Evolutionary conservation across 768 basidiomycete species (phyloP), one percentile per base, ranked within the genome.

Genomic region (Lenzites betulinus): DNA sequence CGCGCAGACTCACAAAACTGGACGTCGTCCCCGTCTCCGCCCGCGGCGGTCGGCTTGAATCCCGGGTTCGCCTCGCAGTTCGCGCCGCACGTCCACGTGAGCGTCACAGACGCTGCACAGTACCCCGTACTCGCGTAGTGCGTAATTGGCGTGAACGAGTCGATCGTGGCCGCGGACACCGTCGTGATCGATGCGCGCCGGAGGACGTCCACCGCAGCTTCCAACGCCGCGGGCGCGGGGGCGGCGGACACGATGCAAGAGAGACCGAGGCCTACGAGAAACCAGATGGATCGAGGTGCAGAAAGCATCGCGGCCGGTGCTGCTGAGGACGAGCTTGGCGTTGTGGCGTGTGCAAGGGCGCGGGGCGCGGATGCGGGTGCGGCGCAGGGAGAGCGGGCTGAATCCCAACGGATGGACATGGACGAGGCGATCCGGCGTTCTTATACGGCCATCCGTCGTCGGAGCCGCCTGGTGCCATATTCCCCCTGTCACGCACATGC

Each of bases 1-100:
- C 33, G 30, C 42, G n/a, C 15, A 35, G 5, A 47, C 70, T 22
- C 35, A 81, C 79, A 83, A 63, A 76, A 83, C 59, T 82, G 83
- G 1, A 72, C 67, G 0, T 49, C 51, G 46, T 64, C 59, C 7
- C 80, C 83, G 50, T 83, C 70, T 6, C 83, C 83, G 11, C 83
- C 83, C 11, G 78, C 73, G 2, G 79, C 81, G 25, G 78, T 69
- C 0, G 83, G 81, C 28, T 74, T 51, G 60, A 86, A 85, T n/a
- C 62, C 57, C 5, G 80, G 69, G 65, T 80, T 83, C 3, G 79
- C 81, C 1, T 76, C 46, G 64, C 83, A 85, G 65, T 81, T 67
- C 62, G 73, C 54, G 1, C 74, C 74, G 43, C 74, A 75, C 28
- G 9, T 64, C 74, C 74, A 75, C 6, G 61, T 36, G 13, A 46